Conservation (phyloP, 23 red algal species). For the Pyropia yezoensis region DNA sequence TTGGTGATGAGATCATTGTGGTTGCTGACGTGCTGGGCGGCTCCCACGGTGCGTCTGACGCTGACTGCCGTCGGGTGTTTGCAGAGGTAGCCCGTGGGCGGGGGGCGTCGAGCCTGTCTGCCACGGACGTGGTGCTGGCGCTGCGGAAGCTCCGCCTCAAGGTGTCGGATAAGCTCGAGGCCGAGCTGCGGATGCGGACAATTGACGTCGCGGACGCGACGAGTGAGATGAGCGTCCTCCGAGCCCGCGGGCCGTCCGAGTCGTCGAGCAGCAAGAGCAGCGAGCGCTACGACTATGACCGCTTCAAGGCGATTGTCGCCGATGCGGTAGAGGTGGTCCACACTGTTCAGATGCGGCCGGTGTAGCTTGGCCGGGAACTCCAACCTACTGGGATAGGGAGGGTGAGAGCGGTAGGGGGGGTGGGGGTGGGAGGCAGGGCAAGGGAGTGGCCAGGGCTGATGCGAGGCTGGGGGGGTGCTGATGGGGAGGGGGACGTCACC, state of each 20-base stretch:
- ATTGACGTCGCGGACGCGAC: conserved; percentile 58
- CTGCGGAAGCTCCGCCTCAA: conserved; percentile 84
- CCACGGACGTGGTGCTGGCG: conserved; percentile 39
- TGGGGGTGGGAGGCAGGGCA: too few relatives aligned
- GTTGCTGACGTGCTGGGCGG: conserved; percentile 96
- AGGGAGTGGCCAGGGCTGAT: too few relatives aligned
- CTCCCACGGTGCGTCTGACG: conserved; percentile 51
- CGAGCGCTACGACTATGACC: conserved; percentile 47
- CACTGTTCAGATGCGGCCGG: conserved; percentile 74
- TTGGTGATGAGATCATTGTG: conserved; percentile 73
- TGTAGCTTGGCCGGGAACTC: conserved; percentile 8
- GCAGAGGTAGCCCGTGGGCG: conserved; percentile 31
- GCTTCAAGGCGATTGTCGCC: conserved; percentile 65
- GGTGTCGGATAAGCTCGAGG: conserved; percentile 77
- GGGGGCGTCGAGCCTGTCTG: conserved; percentile 40
- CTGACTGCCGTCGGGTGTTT: conserved; percentile 62
- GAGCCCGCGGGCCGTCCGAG: conserved; percentile 19
- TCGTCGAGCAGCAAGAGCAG: conserved; percentile 6
- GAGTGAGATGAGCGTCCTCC: conserved; percentile 44
- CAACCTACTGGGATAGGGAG: too few relatives aligned
- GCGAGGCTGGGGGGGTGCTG: too few relatives aligned
- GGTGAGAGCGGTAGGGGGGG: too few relatives aligned
- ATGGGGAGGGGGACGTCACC: too few relatives aligned
- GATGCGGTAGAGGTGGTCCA: conserved; percentile 82
- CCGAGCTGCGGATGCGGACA: conserved; percentile 62